These are phyloP conservation scores for Zygotorulaspora chibaensis DNA, from an alignment of 805 yeast species.

Conservation along the genomic window DNA sequence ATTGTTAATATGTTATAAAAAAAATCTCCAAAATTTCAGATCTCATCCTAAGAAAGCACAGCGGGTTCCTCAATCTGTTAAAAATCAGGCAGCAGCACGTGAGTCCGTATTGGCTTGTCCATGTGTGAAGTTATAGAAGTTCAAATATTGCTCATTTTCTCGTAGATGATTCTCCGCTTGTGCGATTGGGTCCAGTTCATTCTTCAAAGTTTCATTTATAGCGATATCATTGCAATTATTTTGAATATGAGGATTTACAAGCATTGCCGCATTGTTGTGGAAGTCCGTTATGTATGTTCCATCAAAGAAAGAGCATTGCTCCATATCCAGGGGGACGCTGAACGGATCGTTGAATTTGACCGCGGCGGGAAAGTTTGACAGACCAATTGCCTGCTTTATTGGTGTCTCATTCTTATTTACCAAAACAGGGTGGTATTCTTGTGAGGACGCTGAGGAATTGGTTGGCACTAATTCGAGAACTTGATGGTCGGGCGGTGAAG, in stretches of 20 bases:
- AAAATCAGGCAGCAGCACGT: neutral
- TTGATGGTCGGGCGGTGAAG: constrained; percentile 21
- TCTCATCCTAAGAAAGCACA: neutral
- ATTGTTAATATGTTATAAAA: neutral
- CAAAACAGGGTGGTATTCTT: constrained; percentile 10
- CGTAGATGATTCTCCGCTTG: constrained; percentile 25
- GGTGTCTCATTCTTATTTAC: neutral
- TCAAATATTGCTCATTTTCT: constrained; percentile 31
- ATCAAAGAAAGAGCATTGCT: constrained; percentile 16
- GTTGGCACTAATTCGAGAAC: constrained; percentile 24
- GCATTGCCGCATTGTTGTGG: neutral
- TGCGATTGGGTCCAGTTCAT: constrained; percentile 16
- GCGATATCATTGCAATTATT: neutral
- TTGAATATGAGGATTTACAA: neutral
- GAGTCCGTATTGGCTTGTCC: constrained; percentile 3
- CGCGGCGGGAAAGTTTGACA: neutral
- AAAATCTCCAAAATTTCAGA: constrained; percentile 4
- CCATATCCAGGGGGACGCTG: constrained; percentile 22
- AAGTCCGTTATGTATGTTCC: constrained; percentile 2
- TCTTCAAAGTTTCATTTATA: constrained; percentile 10
- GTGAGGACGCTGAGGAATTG: constrained; percentile 22
- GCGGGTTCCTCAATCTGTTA: neutral
- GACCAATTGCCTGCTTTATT: neutral
- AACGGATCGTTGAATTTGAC: constrained; percentile 14
- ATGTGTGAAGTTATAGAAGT: constrained; percentile 26